A percentile compares a stretch with the other conserved stretches of the same genome.
These are phyloP conservation scores for Botrytis squamosa DNA, from an alignment of 2,329 filamentous ascomycete species.

Conservation along the genomic window DNA sequence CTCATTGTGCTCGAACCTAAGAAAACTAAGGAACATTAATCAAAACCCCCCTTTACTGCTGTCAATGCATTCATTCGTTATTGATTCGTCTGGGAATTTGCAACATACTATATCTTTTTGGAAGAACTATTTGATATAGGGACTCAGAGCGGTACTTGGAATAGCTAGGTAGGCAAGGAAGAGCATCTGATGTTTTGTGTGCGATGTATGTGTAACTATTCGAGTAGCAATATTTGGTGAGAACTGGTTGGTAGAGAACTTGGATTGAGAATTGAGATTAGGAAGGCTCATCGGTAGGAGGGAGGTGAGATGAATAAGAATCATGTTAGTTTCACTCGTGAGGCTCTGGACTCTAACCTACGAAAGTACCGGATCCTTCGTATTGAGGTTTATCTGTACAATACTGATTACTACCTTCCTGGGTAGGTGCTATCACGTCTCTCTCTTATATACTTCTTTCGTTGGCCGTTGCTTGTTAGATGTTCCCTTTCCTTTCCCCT, in stretches of 20 bases:
- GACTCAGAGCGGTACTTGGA: neutral
- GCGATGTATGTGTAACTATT: neutral
- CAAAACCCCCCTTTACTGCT: neutral
- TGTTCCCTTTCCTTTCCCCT: neutral
- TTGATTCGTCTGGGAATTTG: neutral
- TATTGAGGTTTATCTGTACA: neutral
- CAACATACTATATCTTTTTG: neutral
- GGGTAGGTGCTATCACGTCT: neutral
- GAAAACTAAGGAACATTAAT: neutral
- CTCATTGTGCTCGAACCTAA: neutral
- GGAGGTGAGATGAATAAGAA: neutral
- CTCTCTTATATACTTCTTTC: neutral
- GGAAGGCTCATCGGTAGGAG: neutral
- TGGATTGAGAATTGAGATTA: neutral
- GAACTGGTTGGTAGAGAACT: neutral
- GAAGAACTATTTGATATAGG: neutral
- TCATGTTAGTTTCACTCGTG: neutral
- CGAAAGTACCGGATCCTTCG: neutral
- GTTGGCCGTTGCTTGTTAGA: neutral
- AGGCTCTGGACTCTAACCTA: neutral
- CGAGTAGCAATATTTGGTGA: neutral
- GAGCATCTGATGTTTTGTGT: neutral
- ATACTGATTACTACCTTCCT: neutral
- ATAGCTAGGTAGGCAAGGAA: neutral
- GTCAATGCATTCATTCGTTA: neutral